These are phyloP conservation scores for Hibiscus tridactylites DNA, from an alignment of 345 rosid species.

Conservation along the genomic window DNA sequence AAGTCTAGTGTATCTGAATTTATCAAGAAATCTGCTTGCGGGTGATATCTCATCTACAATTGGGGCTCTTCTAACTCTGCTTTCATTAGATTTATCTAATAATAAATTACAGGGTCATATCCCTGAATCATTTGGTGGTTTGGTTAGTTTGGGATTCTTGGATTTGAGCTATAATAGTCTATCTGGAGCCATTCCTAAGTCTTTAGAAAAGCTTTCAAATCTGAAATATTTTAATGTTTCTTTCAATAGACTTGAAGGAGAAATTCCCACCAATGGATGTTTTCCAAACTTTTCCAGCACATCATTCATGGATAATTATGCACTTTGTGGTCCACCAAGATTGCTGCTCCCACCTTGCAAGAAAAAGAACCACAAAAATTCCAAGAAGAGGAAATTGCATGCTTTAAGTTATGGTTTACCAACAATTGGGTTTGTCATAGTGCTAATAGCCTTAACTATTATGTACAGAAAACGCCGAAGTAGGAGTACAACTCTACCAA, in stretches of 20 bases:
- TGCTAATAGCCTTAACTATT: background rate
- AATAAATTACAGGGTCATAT: background rate
- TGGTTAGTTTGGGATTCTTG: conserved; percentile 4
- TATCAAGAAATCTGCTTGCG: background rate
- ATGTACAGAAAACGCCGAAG: background rate
- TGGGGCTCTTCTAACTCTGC: background rate
- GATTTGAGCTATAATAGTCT: background rate
- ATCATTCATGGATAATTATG: background rate
- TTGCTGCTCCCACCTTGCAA: background rate
- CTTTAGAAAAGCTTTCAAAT: background rate
- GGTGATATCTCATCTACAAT: background rate
- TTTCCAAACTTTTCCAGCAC: background rate
- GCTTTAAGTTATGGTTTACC: background rate
- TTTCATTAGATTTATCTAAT: background rate
- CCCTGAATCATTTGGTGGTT: background rate
- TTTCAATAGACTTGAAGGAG: background rate
- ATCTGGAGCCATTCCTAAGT: background rate
- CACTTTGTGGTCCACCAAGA: background rate
- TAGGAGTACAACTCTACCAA: background rate
- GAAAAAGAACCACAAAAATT: background rate
- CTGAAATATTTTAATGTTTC: background rate
- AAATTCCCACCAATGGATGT: background rate
- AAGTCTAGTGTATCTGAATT: background rate
- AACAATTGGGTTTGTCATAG: background rate
- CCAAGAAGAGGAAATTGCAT: too few species aligned